Evolutionary conservation across 768 basidiomycete genomes (phyloP), one percentile per base, ranked within the genome.

Genomic region (Mycena chlorophos): DNA sequence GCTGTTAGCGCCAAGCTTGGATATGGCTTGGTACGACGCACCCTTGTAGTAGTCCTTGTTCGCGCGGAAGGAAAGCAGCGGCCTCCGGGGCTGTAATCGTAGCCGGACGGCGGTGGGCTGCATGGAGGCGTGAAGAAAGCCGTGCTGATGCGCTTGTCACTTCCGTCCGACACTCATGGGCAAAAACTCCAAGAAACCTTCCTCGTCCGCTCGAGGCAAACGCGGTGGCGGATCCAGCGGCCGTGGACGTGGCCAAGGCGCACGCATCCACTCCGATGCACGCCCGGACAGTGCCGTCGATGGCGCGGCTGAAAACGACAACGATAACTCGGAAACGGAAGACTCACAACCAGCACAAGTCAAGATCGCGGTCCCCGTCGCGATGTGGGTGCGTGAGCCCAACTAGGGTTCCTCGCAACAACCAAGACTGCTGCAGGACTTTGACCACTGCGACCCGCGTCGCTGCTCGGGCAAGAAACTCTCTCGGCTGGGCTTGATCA

Each of bases 41-140:
- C 96, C 96, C 73, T 98, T 98, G 80, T 97, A 98, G 69, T 80
- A 98, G 67, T 99, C 93, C 66, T 98, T 98, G 75, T 97, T 97
- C 16, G 84, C 96, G 45, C 86, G 75, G 70, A 98, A 98, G 0
- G 91, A 78, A 0, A 88, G 94, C 48, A 98, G 75, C 2, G 94
- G 83, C 23, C 84, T 77, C 53, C 96, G 79, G 0, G 90, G 92
- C 20, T 94, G 94, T 67, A 94, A 95, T 28, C 89, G 90, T 2
- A 87, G 75, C 52, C 83, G 75, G n/a, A 74, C 76, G 16, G 81
- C 68, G 20, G 91, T 88, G 4, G 89, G 81, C 65, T 84, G 79
- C 90, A 92, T 92, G 40, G 60, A 26, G 59, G 40, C 27, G 25
- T 22, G 5, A 13, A 14, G 14, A 14, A 50, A 27, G 52, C 51